Base-by-base conservation (phyloP, 1,284 basidiomycete genomes). In the Athelia sp. region DNA sequence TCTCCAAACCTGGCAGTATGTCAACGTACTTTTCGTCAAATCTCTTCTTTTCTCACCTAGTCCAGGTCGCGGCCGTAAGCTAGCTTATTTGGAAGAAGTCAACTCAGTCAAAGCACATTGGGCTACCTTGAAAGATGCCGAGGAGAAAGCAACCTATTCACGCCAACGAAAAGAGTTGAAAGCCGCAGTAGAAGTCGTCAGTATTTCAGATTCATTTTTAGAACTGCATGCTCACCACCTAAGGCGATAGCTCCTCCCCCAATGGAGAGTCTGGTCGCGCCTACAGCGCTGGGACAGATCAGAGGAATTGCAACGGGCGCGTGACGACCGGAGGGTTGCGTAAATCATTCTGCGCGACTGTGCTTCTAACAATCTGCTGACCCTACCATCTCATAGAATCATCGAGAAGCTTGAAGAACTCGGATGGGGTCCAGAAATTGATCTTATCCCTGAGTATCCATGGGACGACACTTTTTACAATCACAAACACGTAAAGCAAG, bases 381-480 rank as follows among this genome's bases (percentile, higher is more conserved):
- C 34, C 19, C 32, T 6, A 38, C 36, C 19, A n/a, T 40, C n/a
- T n/a, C n/a, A 3, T 23, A 69, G 67, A 3, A 67, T 69, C 23
- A 47, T 43, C 8, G 53, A 57, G 3, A 61, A 58, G 46, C 52
- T 68, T 9, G 53, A 32, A 1, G 56, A 50, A 4, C 47, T 67
- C 3, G 65, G 66, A 1, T 68, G 59, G 45, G 31, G 36, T 17
- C 51, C 57, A 32, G 67, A 68, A 42, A 45, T 67, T 1, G n/a
- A n/a, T 8, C 6, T 8, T 4, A 56, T 45, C 56, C 48, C 47
- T 17, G 21, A 32, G 55, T 44, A 29, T 43, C 14, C 44, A 6
- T 8, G 19, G 4, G 36, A 40, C 8, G 36, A 17, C 6, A n/a
- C 18, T 18, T 14, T 62, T 46, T 17, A 54, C 13, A 55, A 63